These are phyloP conservation scores for Priceomyces castillae DNA, from an alignment of 805 yeast genomes.

Conservation along the genomic window DNA sequence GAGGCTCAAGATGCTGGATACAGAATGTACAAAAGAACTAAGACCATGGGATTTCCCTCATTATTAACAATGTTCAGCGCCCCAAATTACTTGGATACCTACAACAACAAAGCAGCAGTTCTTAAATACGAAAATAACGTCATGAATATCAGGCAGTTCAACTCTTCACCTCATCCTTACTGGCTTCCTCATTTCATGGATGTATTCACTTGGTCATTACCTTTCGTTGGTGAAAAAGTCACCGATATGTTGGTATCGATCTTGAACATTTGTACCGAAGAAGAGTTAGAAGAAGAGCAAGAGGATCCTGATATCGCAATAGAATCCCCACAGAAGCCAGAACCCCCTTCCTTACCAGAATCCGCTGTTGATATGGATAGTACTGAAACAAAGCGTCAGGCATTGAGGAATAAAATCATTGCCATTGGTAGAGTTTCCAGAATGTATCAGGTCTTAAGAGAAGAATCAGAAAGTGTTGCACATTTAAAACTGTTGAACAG, in stretches of 20 bases:
- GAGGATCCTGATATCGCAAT: conserved; percentile 29
- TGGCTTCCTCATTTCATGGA: conserved; percentile 97
- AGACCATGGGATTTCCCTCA: conserved; percentile 83
- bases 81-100: conserved; percentile 89
- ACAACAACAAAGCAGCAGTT: conserved; percentile 93
- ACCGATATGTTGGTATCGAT: conserved; percentile 90
- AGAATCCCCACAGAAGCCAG: conserved; percentile 6
- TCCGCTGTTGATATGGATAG: conserved; percentile 13
- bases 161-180: conserved; percentile 90
- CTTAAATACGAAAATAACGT: conserved; percentile 87
- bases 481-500: conserved; percentile 71
- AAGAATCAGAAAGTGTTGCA: conserved; percentile 82
- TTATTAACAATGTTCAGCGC: conserved; percentile 91
- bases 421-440: conserved; percentile 96
- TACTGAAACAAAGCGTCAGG: conserved; percentile 40
- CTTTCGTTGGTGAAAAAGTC: conserved; percentile 94
- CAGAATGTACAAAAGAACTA: conserved; percentile 86
- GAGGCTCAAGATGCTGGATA: conserved; percentile 98
- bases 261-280: conserved; percentile 91
- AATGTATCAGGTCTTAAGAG: conserved; percentile 84
- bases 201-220: conserved; percentile 95
- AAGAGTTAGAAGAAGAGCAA: conserved; percentile 79
- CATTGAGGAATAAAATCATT: conserved; percentile 79
- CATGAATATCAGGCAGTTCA: conserved; percentile 94
- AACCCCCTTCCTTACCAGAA: conserved; percentile 2